These are phyloP conservation scores for Talaromyces wortmannii DNA, from an alignment of 495 filamentous ascomycete species.

Conservation along the genomic window DNA sequence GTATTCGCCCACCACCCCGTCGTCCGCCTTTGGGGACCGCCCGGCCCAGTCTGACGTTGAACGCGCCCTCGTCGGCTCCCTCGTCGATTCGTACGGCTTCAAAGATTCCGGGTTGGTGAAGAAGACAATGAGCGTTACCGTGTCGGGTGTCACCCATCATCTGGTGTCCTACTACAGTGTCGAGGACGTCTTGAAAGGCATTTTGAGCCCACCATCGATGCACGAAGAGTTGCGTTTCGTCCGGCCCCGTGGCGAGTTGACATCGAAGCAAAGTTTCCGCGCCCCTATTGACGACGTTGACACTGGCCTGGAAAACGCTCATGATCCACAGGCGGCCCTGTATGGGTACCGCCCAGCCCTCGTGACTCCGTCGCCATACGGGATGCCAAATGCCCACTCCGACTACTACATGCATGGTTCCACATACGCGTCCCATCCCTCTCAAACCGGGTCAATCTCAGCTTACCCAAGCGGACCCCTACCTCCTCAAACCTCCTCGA, in stretches of 20 bases:
- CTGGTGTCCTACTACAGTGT: slow-evolving; percentile 85
- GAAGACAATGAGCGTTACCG: slow-evolving; percentile 80
- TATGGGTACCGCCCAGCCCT: slow-evolving; percentile 36
- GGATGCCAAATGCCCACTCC: slow-evolving; percentile 24
- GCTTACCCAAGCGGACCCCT: slow-evolving; percentile 28
- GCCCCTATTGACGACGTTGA: slow-evolving; percentile 58
- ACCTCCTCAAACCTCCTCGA: slow-evolving; percentile 29
- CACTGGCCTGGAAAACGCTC: slow-evolving; percentile 30
- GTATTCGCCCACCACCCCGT: slow-evolving; percentile 35
- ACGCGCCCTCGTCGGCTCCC: slow-evolving; percentile 68
- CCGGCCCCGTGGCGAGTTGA: slow-evolving; percentile 49
- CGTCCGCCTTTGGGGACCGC: slow-evolving; percentile 26
- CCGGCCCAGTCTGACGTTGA: slow-evolving; percentile 48
- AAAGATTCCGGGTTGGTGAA: slow-evolving; percentile 80
- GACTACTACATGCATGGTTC: slow-evolving; percentile 33
- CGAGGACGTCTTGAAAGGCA: slow-evolving; percentile 59
- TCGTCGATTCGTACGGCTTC: slow-evolving; percentile 83
- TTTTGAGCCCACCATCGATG: slow-evolving; percentile 55
- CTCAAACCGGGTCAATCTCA: slow-evolving; percentile 25
- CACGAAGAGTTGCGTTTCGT: slow-evolving; percentile 48
- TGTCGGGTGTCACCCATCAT: slow-evolving; percentile 65
- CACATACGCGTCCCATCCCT: slow-evolving; percentile 29
- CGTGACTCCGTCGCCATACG: slow-evolving; percentile 30
- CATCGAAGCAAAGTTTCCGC: slow-evolving; percentile 64
- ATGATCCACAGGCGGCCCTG: slow-evolving; percentile 29